phyloP scores from a whole-genome alignment of 176 grass and related monocot species.

The Carex parvula region DNA sequence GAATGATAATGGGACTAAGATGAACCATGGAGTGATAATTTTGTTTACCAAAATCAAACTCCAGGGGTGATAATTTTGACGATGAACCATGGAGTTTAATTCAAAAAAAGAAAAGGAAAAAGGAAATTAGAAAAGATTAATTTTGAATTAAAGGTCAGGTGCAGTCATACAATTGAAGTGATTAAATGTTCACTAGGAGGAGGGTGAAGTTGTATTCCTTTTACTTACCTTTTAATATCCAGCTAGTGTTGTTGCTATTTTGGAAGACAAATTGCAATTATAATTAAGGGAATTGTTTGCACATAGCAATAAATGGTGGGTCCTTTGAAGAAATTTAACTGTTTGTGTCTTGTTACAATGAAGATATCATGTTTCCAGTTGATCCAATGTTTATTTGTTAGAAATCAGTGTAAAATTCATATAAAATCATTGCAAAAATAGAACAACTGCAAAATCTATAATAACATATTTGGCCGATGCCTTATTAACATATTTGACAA shows the following conservation, averaged over 20 bases:
- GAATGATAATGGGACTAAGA: slow-evolving; percentile 2
- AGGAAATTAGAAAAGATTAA: not conserved
- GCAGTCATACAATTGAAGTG: not conserved
- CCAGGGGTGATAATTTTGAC: not conserved
- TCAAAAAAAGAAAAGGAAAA: not conserved
- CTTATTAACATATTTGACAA: not conserved
- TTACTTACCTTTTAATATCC: not conserved
- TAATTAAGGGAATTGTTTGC: not conserved
- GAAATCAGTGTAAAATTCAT: not conserved
- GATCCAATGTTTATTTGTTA: not conserved
- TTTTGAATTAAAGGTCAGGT: not conserved
- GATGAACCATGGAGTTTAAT: not conserved
- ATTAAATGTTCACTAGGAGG: not conserved
- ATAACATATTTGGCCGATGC: not conserved
- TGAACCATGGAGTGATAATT: no score
- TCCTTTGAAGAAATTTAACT: not conserved
- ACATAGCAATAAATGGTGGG: not conserved
- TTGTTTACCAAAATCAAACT: not conserved
- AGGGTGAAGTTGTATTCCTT: not conserved
- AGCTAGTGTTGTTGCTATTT: not conserved
- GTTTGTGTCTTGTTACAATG: not conserved
- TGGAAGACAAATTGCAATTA: not conserved
- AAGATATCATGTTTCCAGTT: not conserved
- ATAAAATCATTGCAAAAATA: not conserved
- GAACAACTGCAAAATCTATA: not conserved